These are phyloP conservation scores for Chloranthus sessilifolius DNA, from an alignment of 164 flowering plant genomes.

Conservation along the genomic window DNA sequence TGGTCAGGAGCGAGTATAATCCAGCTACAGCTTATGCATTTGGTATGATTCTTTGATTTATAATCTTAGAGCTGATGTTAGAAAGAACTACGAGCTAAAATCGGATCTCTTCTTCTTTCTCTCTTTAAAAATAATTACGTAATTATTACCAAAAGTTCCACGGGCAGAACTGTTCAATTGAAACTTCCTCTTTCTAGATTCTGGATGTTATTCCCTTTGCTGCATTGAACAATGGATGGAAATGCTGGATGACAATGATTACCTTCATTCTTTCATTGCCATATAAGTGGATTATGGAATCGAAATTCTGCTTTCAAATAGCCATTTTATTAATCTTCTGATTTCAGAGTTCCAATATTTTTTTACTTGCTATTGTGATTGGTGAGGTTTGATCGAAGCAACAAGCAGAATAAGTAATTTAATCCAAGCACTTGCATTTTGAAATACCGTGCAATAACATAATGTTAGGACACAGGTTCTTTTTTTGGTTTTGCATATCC, in stretches of 20 bases:
- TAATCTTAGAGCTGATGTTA: conserved; percentile 4
- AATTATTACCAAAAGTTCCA: too few species aligned
- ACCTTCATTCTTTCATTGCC: background rate
- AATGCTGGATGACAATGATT: background rate
- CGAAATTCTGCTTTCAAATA: too few species aligned
- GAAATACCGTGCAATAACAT: too few species aligned
- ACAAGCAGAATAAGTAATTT: too few species aligned
- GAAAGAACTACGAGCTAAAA: background rate
- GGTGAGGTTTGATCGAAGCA: too few species aligned
- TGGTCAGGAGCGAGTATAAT: conserved; percentile 82
- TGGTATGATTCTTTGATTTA: conserved; percentile 40
- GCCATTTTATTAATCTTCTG: too few species aligned
- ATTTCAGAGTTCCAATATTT: too few species aligned
- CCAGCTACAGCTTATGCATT: conserved; percentile 87
- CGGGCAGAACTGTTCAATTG: too few species aligned
- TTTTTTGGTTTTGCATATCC: too few species aligned
- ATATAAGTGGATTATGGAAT: background rate
- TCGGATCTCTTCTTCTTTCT: background rate
- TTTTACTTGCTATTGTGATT: too few species aligned
- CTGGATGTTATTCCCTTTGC: background rate
- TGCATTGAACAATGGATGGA: background rate
- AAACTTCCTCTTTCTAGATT: background rate
- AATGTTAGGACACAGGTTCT: too few species aligned
- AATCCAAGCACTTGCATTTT: too few species aligned
- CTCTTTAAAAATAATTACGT: background rate